Base-by-base conservation (phyloP, 2,329 filamentous ascomycete genomes). In the Xylaria sp. region DNA sequence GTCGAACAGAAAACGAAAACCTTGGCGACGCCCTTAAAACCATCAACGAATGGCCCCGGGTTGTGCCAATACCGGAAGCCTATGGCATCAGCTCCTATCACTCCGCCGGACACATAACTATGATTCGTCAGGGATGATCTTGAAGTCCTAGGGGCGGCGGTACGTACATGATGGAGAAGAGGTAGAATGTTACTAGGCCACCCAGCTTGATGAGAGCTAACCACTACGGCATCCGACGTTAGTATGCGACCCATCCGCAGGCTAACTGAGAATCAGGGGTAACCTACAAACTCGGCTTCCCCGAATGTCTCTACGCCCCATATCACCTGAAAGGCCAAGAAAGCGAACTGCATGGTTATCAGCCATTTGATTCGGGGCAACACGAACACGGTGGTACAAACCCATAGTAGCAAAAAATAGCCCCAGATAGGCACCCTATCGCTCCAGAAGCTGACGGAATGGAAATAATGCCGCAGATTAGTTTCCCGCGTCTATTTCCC, bases 391-490 rank as follows among this genome's bases (percentile, higher is more conserved):
- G 34, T 9, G 13, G 16, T 20, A 66, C 73, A 24, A 52, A 85
- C 81, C 85, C 88, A 91, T 62, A 91, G 85, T n/a, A 91, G 80
- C 24, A 88, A 74, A 54, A 91, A 90, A 66, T 79, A 92, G 56
- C 77, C 87, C 87, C 76, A 91, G 66, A 81, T 73, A 51, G 79
- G 89, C 41, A 78, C 77, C 57, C 69, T 77, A 42, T 84, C 82
- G 18, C 77, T 82, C 58, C 58, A 61, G 24, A 61, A 61, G 43
- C 44, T 48, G 24, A 34, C 16, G 3, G 8, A 3, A 13, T 13
- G 29, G 5, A 34, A n/a, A 34, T 13, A 34, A 11, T 34, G 8
- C 9, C 29, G 24, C 29, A n/a, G n/a, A 13, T 34, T 13, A 34
- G 9, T 13, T 34, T 34, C 16, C 4, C 3, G 5, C 11, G 9